Evolutionary conservation across 2,329 filamentous ascomycete genomes (phyloP), one percentile per base, ranked within the genome.

Genomic region (Diaporthe sp.): DNA sequence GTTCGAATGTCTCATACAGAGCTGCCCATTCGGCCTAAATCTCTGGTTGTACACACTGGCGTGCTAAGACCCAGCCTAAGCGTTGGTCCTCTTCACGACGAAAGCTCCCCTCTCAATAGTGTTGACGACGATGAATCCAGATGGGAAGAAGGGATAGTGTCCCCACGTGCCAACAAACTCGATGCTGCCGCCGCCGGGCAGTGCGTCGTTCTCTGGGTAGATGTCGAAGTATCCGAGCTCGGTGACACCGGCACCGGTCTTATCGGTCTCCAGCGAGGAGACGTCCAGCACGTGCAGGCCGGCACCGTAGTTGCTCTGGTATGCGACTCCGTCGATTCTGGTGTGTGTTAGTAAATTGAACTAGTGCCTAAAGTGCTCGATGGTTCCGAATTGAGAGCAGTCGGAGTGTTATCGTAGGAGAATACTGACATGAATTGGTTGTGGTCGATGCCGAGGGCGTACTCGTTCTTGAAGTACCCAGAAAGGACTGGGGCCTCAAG

Each of bases 151-250:
- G 2, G 85, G 85, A 75, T 87, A 88, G 75, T 84, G 82, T 39
- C 82, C 84, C 87, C 87, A 88, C 4, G 84, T 85, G 13, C 83
- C 86, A 4, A 81, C 81, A 73, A 86, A 86, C 4, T 80, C 80
- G 34, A 87, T 81, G 7, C 77, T 79, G 15, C 83, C 83, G 0
- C 82, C 82, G 4, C 83, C 80, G 0, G 84, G 82, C 31, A 82
- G 77, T 51, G 80, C 75, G 78, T 88, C 86, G 79, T 88, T 86
- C 78, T 88, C 86, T 6, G 87, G 87, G 77, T 87, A 84, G 69
- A 85, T 83, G 74, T 88, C 87, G 77, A 88, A 88, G 81, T 82
- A 88, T 0, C 82, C 87, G 9, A 85, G 84, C 78, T 88, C 84
- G 77, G 83, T 83, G 70, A 88, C 83, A 2, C 79, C 79, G 19